These are phyloP conservation scores for Metrosideros polymorpha DNA, from an alignment of 441 rosid species.

Conservation along the genomic window DNA sequence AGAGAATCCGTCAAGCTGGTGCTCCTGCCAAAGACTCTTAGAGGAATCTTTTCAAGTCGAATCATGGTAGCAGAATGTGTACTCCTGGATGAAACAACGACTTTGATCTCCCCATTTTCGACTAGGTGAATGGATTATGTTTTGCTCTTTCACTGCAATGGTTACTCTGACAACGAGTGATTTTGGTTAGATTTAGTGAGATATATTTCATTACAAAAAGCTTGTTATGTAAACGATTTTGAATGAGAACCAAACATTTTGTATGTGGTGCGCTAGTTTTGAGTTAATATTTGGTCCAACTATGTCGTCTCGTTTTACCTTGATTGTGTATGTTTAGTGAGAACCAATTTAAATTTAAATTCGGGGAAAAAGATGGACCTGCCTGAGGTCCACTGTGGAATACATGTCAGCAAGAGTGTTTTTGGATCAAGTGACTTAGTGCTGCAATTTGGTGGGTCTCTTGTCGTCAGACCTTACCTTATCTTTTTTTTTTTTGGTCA, in stretches of 20 bases:
- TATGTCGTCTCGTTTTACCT: not conserved
- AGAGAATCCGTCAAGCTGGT: constrained; percentile 49
- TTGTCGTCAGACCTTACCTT: not conserved
- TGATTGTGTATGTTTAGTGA: not conserved
- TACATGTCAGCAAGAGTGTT: not conserved
- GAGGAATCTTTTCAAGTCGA: not conserved
- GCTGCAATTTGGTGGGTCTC: not conserved
- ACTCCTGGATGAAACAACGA: not conserved
- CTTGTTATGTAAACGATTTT: not conserved
- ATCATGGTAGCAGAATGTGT: not conserved
- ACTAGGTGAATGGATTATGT: not conserved
- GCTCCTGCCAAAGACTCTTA: constrained; percentile 35
- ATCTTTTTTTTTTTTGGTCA: too few relatives aligned
- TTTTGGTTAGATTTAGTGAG: not conserved
- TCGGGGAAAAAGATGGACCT: not conserved
- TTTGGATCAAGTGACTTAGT: not conserved
- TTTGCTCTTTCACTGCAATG: not conserved
- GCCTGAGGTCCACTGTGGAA: not conserved
- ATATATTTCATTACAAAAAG: not conserved
- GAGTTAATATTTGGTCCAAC: not conserved
- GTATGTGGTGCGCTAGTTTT: not conserved
- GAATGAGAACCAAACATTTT: not conserved
- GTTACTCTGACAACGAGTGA: not conserved
- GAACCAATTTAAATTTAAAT: not conserved
- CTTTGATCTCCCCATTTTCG: not conserved